Percentiles rank a stretch among this genome's conserved stretches.
These are phyloP conservation scores for Fusarium albidum DNA, from an alignment of 2,329 filamentous ascomycete genomes.

Conservation along the genomic window DNA sequence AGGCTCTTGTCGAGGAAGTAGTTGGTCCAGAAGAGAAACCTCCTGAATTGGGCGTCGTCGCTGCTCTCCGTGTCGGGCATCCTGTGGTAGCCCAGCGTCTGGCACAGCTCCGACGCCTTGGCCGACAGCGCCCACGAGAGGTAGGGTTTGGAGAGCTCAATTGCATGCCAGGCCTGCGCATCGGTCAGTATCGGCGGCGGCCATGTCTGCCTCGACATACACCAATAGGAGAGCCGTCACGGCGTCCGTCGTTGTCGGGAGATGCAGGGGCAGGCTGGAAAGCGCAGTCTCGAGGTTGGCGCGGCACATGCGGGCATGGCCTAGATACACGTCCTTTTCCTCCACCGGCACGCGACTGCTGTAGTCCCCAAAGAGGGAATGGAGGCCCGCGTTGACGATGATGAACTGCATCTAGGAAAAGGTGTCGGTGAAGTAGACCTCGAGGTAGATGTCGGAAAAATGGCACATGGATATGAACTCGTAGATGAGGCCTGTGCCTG, in stretches of 20 bases:
- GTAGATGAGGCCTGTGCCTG: no score
- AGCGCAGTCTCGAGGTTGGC: slow-evolving; percentile 42
- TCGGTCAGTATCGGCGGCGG: no score
- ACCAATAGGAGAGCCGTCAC: slow-evolving; percentile 19
- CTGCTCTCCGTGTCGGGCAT: slow-evolving; percentile 8
- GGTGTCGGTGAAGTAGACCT: slow-evolving; percentile 42
- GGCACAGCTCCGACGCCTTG: slow-evolving; percentile 38
- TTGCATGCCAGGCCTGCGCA: slow-evolving; percentile 35
- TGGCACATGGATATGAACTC: slow-evolving; percentile 34
- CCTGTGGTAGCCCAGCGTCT: slow-evolving; percentile 35
- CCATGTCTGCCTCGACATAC: no score
- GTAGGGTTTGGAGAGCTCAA: slow-evolving; percentile 40
- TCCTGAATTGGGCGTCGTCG: no score
- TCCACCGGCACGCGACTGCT: no score
- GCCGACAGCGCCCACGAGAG: slow-evolving; percentile 36
- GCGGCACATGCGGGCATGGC: slow-evolving; percentile 33
- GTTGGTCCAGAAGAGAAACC: slow-evolving; percentile 64
- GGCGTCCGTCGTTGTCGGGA: slow-evolving; percentile 37
- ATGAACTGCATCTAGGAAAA: slow-evolving; percentile 42
- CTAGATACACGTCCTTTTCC: no score
- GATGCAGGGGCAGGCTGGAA: slow-evolving; percentile 39
- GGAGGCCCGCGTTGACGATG: slow-evolving; percentile 41
- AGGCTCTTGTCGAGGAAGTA: slow-evolving; percentile 64
- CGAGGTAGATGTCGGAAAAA: slow-evolving; percentile 39
- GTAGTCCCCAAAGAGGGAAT: no score